Percentiles rank a stretch among this genome's conserved stretches.
phyloP scores from a whole-genome alignment of 441 rosid species.

The Biscutella laevigata region DNA sequence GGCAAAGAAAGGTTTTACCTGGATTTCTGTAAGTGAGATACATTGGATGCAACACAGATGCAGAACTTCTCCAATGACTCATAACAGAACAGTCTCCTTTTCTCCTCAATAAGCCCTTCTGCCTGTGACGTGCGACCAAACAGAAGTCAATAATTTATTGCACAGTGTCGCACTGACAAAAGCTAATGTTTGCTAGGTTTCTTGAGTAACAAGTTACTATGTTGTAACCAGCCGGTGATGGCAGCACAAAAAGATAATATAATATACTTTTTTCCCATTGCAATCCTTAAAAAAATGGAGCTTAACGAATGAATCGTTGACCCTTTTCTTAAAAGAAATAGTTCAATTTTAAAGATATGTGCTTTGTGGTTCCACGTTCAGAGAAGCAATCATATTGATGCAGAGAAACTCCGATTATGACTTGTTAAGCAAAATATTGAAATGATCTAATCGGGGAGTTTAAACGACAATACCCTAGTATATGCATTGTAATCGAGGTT shows the following conservation, averaged over 20 bases:
- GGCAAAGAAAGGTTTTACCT: constrained; percentile 26
- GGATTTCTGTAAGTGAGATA: constrained; percentile 48
- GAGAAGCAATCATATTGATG: constrained; percentile 10
- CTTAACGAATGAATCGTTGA: too few relatives aligned
- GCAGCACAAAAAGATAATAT: not conserved
- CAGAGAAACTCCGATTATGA: too few relatives aligned
- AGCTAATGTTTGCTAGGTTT: too few relatives aligned
- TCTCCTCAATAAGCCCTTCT: constrained; percentile 64
- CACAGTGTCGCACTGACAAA: too few relatives aligned
- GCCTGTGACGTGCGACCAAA: constrained; percentile 37
- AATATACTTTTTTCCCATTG: not conserved
- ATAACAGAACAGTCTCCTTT: constrained; percentile 43
- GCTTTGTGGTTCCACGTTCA: constrained; percentile 24
- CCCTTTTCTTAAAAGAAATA: not conserved
- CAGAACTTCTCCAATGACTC: constrained; percentile 44
- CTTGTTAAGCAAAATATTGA: not conserved
- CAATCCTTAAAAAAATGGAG: too few relatives aligned
- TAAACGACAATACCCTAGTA: constrained; percentile 45
- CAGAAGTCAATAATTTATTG: not conserved
- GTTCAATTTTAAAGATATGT: not conserved
- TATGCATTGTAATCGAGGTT: constrained; percentile 60
- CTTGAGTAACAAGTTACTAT: constrained; percentile 14
- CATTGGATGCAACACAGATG: constrained; percentile 34
- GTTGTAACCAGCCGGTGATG: constrained; percentile 16
- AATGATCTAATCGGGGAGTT: not conserved